Conservation (phyloP, 805 yeast genomes). For the Priceomyces carsonii region DNA sequence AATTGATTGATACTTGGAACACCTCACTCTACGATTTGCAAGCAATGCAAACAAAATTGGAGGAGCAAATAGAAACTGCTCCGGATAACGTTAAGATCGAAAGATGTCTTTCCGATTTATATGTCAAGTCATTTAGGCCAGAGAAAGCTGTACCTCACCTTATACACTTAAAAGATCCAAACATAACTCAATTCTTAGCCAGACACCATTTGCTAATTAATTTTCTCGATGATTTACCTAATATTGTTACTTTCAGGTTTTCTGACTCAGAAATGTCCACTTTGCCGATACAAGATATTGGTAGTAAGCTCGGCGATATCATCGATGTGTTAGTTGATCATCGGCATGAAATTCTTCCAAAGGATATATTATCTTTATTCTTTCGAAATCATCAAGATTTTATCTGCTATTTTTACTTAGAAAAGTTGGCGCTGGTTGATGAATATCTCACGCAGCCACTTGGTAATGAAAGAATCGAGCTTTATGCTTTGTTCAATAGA, state of each 20-base stretch:
- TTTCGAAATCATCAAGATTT: constrained; percentile 42
- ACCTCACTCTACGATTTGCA: constrained; percentile 49
- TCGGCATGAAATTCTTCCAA: constrained; percentile 65
- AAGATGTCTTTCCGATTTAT: constrained; percentile 50
- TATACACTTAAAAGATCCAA: constrained; percentile 52
- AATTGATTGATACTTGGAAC: constrained; percentile 59
- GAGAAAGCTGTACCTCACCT: constrained; percentile 65
- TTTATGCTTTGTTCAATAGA: constrained; percentile 66
- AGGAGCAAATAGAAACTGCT: constrained; percentile 40
- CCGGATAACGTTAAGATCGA: constrained; percentile 29
- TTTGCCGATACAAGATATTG: constrained; percentile 43
- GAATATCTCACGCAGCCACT: constrained; percentile 52
- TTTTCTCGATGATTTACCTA: constrained; percentile 51
- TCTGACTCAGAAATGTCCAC: constrained; percentile 33
- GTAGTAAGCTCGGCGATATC: constrained; percentile 41
- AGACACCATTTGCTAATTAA: constrained; percentile 61
- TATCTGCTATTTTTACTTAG: constrained; percentile 66
- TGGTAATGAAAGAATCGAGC: constrained; percentile 65
- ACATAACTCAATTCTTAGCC: constrained; percentile 58
- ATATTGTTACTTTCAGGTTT: constrained; percentile 47
- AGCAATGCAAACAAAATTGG: constrained; percentile 46
- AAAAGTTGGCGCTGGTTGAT: constrained; percentile 56
- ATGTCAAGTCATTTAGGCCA: constrained; percentile 58
- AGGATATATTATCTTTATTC: constrained; percentile 49
- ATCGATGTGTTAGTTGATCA: constrained; percentile 59